phyloP scores from a whole-genome alignment of 202 grass and related monocot genomes.

The Digitaria exilis region DNA sequence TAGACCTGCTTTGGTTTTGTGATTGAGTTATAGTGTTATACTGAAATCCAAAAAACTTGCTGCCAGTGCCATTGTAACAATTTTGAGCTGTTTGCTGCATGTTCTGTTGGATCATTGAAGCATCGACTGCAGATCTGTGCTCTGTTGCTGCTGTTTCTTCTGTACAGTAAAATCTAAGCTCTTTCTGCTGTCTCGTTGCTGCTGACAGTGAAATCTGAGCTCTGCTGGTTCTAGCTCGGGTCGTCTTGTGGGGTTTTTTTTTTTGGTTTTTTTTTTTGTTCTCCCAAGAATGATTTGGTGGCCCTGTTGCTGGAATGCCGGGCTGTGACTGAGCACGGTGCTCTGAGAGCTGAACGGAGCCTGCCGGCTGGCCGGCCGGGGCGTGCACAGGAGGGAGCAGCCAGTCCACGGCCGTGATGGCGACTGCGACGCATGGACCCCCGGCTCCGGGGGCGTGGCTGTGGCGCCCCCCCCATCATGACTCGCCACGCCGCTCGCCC shows the following conservation, averaged over 20 bases:
- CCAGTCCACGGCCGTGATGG: constrained; percentile 10
- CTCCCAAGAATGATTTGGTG: background rate
- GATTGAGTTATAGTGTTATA: constrained; percentile 39
- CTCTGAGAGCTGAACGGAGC: too few relatives aligned
- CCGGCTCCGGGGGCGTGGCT: background rate
- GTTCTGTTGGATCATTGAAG: background rate
- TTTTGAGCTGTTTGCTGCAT: background rate
- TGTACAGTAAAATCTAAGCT: background rate
- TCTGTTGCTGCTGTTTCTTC: background rate
- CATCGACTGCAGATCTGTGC: background rate
- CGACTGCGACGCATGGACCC: background rate
- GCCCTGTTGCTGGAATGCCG: background rate
- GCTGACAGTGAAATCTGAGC: background rate
- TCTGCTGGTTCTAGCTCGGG: background rate
- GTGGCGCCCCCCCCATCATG: background rate
- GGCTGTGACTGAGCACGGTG: background rate
- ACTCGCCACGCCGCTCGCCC: too few relatives aligned
- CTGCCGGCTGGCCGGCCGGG: background rate
- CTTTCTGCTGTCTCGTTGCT: background rate
- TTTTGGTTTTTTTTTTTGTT: too few relatives aligned
- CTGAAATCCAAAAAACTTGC: background rate
- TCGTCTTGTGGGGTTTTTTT: background rate
- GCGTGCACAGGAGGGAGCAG: background rate
- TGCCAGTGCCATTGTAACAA: background rate
- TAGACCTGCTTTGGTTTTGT: constrained; percentile 43